phyloP scores from a whole-genome alignment of 2,329 filamentous ascomycete species.

The Monosporascus sp. region DNA sequence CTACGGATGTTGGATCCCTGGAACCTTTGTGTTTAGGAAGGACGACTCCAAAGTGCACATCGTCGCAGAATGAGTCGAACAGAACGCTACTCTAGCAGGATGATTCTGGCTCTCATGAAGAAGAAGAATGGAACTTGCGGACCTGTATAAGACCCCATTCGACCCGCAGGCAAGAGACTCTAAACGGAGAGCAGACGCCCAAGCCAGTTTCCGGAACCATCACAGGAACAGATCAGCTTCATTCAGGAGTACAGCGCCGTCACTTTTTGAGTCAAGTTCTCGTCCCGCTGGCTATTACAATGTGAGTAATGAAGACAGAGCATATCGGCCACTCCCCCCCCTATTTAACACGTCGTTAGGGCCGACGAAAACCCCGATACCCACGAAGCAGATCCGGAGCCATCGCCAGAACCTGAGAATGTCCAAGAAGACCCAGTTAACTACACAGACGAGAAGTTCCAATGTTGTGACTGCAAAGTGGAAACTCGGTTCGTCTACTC shows the following conservation, averaged over 20 bases:
- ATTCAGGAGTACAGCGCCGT: not conserved
- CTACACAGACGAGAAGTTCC: not conserved
- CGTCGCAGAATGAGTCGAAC: too few relatives aligned
- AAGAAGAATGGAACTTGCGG: not conserved
- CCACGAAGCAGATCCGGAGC: not conserved
- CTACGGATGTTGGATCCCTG: not conserved
- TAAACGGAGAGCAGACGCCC: not conserved
- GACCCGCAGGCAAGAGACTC: not conserved
- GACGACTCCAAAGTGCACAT: too few relatives aligned
- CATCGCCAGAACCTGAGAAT: too few relatives aligned
- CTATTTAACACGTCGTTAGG: not conserved
- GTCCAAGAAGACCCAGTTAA: not conserved
- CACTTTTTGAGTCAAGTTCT: not conserved
- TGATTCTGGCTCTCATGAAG: not conserved
- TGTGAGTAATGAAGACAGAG: not conserved
- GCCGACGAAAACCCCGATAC: not conserved
- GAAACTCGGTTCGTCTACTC: not conserved
- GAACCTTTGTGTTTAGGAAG: not conserved
- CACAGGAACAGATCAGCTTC: not conserved
- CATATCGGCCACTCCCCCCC: not conserved
- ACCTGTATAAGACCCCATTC: not conserved
- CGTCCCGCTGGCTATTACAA: not conserved
- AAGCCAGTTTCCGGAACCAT: not conserved
- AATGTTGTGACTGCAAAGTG: not conserved
- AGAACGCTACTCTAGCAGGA: too few relatives aligned